Base-by-base conservation (phyloP, 768 basidiomycete genomes). In the Rhizopogon vinicolor region DNA sequence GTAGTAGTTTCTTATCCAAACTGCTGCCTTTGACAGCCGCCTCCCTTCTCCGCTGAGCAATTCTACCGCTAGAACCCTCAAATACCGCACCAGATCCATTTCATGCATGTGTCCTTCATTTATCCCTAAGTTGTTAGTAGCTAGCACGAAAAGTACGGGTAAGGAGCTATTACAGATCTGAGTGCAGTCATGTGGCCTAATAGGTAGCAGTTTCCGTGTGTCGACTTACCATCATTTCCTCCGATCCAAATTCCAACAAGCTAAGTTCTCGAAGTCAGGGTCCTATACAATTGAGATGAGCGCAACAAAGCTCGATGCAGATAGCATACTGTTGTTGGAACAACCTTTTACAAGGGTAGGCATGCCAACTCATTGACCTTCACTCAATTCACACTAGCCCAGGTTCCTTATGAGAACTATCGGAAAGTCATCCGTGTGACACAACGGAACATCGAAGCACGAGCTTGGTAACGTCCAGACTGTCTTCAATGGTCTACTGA, bases 331-430 rank as follows among this genome's bases (percentile, higher is more conserved):
- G 65, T 79, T 91, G 55, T 89, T 93, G 58, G 91, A 93, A 68
- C 90, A 93, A 62, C 90, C 90, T 0, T 91, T 93, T 69, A 81
- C 80, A 13, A 76, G 85, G 62, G 91, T 91, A 64, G 51, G 79
- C 64, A 53, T 33, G 35, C 39, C 37, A 54, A 45, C 28, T 40
- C 63, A 25, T 25, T 25, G 19, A 37, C 48, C 56, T 64, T 25
- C 54, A 68, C 52, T 10, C n/a, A 43, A 43, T 52, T 49, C 35
- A 39, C 45, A n/a, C 16, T 45, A 41, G 45, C 31, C 39, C 60
- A 95, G 93, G 90, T 93, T 12, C 93, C 93, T 10, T 91, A 87
- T 70, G 93, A 95, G 74, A 89, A 89, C 62, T 90, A 92, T 64
- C 85, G 90, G 63, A 91, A 89, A 71, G 79, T 87, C n/a, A 94